A percentile compares a stretch with the other conserved stretches of the same genome.
These are phyloP conservation scores for Skeletonema menzelii DNA, from an alignment of 108 stramenopile species.

Conservation along the genomic window DNA sequence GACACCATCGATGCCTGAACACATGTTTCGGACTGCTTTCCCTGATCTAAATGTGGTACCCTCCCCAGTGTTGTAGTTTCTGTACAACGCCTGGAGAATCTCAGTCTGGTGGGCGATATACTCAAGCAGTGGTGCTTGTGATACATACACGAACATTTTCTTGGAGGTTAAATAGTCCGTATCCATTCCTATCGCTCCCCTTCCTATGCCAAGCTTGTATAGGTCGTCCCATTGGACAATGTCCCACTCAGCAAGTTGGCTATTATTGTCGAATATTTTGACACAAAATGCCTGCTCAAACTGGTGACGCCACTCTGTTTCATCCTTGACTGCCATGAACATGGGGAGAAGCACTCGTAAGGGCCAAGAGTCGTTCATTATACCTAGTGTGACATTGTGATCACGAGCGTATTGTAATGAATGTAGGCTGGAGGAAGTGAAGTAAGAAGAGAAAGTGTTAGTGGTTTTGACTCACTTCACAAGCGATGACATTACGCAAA, in stretches of 20 bases:
- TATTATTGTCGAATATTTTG: slow-evolving; percentile 10
- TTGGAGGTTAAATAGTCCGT: neutral
- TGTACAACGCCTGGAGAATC: slow-evolving; percentile 14
- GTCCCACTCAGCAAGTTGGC: neutral
- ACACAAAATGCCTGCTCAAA: slow-evolving; percentile 26
- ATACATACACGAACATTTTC: slow-evolving; percentile 17
- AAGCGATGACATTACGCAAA: neutral
- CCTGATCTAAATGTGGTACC: neutral
- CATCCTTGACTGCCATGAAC: slow-evolving; percentile 9
- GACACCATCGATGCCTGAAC: slow-evolving; percentile 16
- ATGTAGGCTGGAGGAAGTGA: slow-evolving; percentile 1
- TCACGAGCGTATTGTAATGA: slow-evolving; percentile 25
- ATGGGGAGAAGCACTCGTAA: slow-evolving; percentile 11
- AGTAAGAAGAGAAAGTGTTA: neutral
- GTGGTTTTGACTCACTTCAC: neutral
- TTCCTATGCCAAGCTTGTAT: neutral
- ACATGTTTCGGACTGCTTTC: slow-evolving; percentile 21
- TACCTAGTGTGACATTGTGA: slow-evolving; percentile 3
- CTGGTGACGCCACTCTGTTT: neutral
- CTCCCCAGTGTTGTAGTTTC: slow-evolving; percentile 28
- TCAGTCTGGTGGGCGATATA: slow-evolving; percentile 15
- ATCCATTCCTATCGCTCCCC: neutral
- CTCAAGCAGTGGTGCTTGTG: slow-evolving; percentile 15
- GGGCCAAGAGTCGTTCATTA: slow-evolving; percentile 22
- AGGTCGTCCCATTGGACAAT: neutral